Conservation (phyloP, 768 basidiomycete species). For the Suillus plorans region DNA sequence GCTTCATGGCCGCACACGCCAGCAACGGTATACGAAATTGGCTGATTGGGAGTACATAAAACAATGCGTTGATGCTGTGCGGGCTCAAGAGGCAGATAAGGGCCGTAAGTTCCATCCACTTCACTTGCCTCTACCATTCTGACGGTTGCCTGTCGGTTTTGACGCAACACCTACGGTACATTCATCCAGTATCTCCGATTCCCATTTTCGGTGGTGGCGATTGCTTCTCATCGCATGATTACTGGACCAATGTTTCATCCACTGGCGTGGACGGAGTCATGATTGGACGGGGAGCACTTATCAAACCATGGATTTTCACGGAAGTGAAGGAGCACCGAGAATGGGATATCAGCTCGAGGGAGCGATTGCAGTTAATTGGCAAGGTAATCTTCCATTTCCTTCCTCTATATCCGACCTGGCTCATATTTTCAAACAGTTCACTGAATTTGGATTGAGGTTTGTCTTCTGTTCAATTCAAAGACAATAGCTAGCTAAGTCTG, state of each 20-base stretch:
- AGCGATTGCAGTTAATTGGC: constrained; percentile 76
- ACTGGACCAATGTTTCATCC: constrained; percentile 73
- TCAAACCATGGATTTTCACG: constrained; percentile 96
- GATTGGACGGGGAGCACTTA: constrained; percentile 92
- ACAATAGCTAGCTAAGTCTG: constrained; percentile 4
- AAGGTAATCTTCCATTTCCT: constrained; percentile 46
- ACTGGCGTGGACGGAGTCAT: constrained; percentile 93
- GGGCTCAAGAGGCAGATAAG: constrained; percentile 67
- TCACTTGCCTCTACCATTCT: not conserved
- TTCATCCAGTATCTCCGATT: constrained; percentile 65
- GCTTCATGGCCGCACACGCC: constrained; percentile 95
- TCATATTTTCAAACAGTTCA: constrained; percentile 51
- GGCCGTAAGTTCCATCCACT: constrained; percentile 50
- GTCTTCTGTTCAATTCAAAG: not conserved
- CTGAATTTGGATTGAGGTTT: constrained; percentile 81
- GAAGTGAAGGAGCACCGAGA: constrained; percentile 91
- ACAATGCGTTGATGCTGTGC: constrained; percentile 79
- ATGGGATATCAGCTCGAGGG: constrained; percentile 89
- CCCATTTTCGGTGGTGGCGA: constrained; percentile 98
- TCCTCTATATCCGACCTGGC: not conserved
- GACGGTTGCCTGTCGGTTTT: not conserved
- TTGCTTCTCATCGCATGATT: constrained; percentile 84
- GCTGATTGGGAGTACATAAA: constrained; percentile 97
- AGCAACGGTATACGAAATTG: constrained; percentile 89
- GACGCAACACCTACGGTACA: not conserved